Evolutionary conservation across 2,329 filamentous ascomycete genomes (phyloP), one percentile per base, ranked within the genome.

Genomic region (Verticillium alfalfae): DNA sequence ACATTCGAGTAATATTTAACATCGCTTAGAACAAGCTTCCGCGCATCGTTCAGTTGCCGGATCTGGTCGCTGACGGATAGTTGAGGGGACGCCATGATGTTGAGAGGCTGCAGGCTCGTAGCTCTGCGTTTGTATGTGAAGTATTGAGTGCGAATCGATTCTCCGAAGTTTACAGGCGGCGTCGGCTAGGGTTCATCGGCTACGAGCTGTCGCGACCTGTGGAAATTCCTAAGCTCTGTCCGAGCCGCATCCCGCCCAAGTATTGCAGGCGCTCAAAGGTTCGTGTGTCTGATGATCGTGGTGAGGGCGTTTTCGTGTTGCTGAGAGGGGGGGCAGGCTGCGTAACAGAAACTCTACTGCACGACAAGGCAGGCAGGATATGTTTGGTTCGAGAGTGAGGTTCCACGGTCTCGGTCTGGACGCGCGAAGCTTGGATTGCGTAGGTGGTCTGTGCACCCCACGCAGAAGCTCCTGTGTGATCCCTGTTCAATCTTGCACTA

Each of bases 1-100:
- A 99, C 94, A 75, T 91, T 92, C 58, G 90, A 88, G 75, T 98
- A 99, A 78, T 96, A 92, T 71, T 87, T 88, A 66, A 93, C 84
- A 76, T 98, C 93, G 68, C 86, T 87, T 63, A 98, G 84, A 60
- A 96, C 93, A 65, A 98, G 89, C 73, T 91, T 91, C 71, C 95
- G 92, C 66, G 95, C 95, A 70, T 91, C 89, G 74, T 96, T 88
- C 68, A 99, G 88, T 81, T 97, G 93, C 69, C 87, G 85, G 70
- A 98, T 86, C 77, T 94, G 92, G 71, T 93, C 88, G 71, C 84
- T 81, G 64, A 92, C 84, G 37, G 86, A 84, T 61, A 86, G 79
- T 31, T 74, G 70, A 62, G 77, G 69, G 61, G 80, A 70, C 68
- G 84, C 82, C 82, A 88, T 87, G 74, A 72, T 76, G 56, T 57